Evolutionary conservation across 169 alveolate genomes (phyloP).

Genomic region (Cyclospora cayetanensis): DNA sequence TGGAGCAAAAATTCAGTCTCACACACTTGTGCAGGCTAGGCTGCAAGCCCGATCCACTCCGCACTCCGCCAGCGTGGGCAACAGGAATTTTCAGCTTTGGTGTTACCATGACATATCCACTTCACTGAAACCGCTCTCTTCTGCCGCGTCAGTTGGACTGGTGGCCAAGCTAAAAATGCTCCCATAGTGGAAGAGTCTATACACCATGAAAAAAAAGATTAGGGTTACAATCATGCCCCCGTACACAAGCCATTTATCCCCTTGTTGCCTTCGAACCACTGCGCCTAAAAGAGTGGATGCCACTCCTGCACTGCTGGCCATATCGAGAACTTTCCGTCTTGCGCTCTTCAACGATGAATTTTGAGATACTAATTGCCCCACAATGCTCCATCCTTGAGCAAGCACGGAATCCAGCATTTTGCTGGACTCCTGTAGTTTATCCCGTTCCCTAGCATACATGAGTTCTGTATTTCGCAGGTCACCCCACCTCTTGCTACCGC

Average conservation of each 20-base stretch:
- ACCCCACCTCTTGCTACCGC: slow-evolving; percentile 44
- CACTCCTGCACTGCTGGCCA: slow-evolving; percentile 68
- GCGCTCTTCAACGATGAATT: slow-evolving; percentile 59
- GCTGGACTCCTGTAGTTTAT: slow-evolving; percentile 58
- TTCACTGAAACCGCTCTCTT: not conserved
- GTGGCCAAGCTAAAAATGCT: slow-evolving; percentile 36
- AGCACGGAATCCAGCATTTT: slow-evolving; percentile 63
- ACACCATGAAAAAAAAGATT: slow-evolving; percentile 67
- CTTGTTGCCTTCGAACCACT: slow-evolving; percentile 54
- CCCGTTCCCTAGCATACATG: slow-evolving; percentile 62
- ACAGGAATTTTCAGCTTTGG: no score
- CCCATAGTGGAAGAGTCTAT: slow-evolving; percentile 60
- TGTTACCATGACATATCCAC: not conserved
- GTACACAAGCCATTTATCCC: slow-evolving; percentile 54
- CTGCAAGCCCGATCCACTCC: no score
- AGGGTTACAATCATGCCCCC: slow-evolving; percentile 69
- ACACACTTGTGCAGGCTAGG: no score
- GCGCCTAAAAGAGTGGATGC: slow-evolving; percentile 67
- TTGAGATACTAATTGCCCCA: slow-evolving; percentile 65
- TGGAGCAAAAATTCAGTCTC: no score
- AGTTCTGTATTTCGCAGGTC: slow-evolving; percentile 63
- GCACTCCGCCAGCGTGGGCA: no score
- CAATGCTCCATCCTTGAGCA: slow-evolving; percentile 61
- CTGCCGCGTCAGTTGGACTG: not conserved
- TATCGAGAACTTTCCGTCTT: slow-evolving; percentile 68